Percentiles rank a stretch among this genome's conserved stretches.
Conservation (phyloP, 2,329 filamentous ascomycete species). For the Westerdykella aurantiaca region DNA sequence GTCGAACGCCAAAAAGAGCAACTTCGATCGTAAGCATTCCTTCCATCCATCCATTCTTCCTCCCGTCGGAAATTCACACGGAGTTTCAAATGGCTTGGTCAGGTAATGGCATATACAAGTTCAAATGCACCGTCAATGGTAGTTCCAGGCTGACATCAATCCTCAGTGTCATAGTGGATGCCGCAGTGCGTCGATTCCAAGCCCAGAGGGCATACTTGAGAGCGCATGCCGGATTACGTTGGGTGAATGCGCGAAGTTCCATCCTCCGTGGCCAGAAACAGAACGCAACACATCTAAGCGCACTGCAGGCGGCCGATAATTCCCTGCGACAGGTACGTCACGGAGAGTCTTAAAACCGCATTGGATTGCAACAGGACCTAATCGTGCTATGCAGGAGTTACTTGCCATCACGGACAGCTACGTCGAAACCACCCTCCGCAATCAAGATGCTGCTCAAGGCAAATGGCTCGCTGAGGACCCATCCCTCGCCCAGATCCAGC, state of each 20-base stretch:
- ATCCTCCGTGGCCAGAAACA: constrained; percentile 49
- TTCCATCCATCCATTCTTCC: background rate
- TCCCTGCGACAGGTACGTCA: constrained; percentile 45
- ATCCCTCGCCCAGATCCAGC: constrained; percentile 47
- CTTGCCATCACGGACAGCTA: constrained; percentile 52
- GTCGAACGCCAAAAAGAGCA: constrained; percentile 53
- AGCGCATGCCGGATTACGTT: constrained; percentile 53
- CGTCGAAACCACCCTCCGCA: constrained; percentile 51
- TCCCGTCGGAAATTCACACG: background rate
- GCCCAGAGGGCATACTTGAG: constrained; percentile 57
- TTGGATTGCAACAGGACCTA: background rate
- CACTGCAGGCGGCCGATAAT: constrained; percentile 46
- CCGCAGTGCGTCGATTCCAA: constrained; percentile 55
- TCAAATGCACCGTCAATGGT: background rate
- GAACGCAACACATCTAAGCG: constrained; percentile 42
- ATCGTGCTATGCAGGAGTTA: constrained; percentile 46
- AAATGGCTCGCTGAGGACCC: constrained; percentile 61
- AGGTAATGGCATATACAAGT: background rate
- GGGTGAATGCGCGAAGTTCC: constrained; percentile 50
- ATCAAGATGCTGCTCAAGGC: constrained; percentile 50
- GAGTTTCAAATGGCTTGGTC: background rate
- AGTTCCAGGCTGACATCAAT: constrained; percentile 14
- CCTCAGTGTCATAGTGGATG: constrained; percentile 55
- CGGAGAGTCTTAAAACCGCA: background rate
- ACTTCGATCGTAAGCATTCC: constrained; percentile 48